These are phyloP conservation scores for Ophiostoma sp. DNA, from an alignment of 2,329 filamentous ascomycete species.

Conservation along the genomic window DNA sequence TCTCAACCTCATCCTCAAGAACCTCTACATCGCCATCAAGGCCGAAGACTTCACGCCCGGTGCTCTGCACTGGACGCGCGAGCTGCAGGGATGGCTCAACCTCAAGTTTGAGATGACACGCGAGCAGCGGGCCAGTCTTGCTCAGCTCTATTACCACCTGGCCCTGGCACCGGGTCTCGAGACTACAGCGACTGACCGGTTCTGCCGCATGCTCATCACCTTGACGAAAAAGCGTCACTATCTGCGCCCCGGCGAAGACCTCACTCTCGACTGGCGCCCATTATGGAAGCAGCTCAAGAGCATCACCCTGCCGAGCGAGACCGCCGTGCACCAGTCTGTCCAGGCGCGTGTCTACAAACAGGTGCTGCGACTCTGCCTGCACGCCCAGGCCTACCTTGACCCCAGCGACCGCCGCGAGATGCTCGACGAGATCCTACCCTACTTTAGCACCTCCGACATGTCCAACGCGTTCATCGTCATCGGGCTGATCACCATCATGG, in stretches of 20 bases:
- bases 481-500: slow-evolving; percentile 79
- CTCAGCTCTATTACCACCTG: slow-evolving; percentile 92
- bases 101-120: slow-evolving; percentile 96
- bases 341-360: slow-evolving; percentile 60
- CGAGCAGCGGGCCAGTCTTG: slow-evolving; percentile 77
- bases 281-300: slow-evolving; percentile 91
- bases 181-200: slow-evolving; percentile 77
- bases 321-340: slow-evolving; percentile 62
- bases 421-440: slow-evolving; percentile 77
- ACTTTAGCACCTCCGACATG: slow-evolving; percentile 90
- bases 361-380: slow-evolving; percentile 84
- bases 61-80: slow-evolving; percentile 93
- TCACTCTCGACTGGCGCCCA: slow-evolving; percentile 90
- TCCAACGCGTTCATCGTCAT: slow-evolving; percentile 93
- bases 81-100: slow-evolving; percentile 91
- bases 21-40: slow-evolving; percentile 87
- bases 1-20: slow-evolving; percentile 83
- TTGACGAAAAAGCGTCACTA: slow-evolving; percentile 98
- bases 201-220: slow-evolving; percentile 93
- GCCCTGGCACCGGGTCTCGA: slow-evolving; percentile 88
- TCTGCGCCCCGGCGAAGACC: slow-evolving; percentile 82
- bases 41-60: slow-evolving; percentile 93
- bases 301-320: slow-evolving; percentile 83
- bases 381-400: slow-evolving; percentile 90
- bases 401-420: slow-evolving; percentile 80